phyloP scores from a whole-genome alignment of 805 yeast species.

The Peterozyma xylosa region DNA sequence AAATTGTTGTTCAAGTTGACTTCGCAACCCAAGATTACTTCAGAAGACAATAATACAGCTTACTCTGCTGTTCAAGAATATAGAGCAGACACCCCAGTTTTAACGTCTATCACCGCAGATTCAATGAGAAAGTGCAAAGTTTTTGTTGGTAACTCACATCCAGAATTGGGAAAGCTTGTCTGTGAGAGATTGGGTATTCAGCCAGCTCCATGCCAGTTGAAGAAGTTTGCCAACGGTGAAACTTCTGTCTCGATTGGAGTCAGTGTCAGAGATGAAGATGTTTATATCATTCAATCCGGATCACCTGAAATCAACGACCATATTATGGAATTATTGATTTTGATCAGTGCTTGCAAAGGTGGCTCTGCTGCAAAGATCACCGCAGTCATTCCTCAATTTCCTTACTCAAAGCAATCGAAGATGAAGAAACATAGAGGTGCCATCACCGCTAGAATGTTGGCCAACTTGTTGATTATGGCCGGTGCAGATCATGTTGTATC shows the following conservation, averaged over 20 bases:
- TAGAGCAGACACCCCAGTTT: constrained; percentile 4
- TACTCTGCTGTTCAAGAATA: not conserved
- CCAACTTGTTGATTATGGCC: constrained; percentile 91
- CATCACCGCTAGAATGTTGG: constrained; percentile 96
- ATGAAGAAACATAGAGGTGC: constrained; percentile 99
- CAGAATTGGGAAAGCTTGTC: constrained; percentile 84
- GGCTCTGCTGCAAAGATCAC: constrained; percentile 98
- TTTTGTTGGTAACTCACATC: constrained; percentile 95
- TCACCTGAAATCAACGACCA: constrained; percentile 86
- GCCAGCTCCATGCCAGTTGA: constrained; percentile 87
- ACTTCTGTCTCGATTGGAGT: constrained; percentile 94
- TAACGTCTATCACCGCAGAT: constrained; percentile 1
- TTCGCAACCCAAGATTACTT: too few relatives aligned
- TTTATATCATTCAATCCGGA: constrained; percentile 86
- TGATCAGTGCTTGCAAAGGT: constrained; percentile 93
- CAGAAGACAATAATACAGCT: too few relatives aligned
- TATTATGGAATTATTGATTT: constrained; percentile 90
- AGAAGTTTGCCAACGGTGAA: constrained; percentile 95
- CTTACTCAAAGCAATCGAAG: constrained; percentile 93
- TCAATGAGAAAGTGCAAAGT: constrained; percentile 94
- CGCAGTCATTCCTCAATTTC: constrained; percentile 96
- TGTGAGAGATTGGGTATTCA: constrained; percentile 88
- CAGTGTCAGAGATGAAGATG: constrained; percentile 95
- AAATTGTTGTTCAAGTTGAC: too few relatives aligned
- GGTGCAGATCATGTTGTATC: constrained; percentile 99